A percentile compares a stretch with the other conserved stretches of the same genome.
Conservation (phyloP, 352 stramenopile genomes). For the Plasmopara viticola region DNA sequence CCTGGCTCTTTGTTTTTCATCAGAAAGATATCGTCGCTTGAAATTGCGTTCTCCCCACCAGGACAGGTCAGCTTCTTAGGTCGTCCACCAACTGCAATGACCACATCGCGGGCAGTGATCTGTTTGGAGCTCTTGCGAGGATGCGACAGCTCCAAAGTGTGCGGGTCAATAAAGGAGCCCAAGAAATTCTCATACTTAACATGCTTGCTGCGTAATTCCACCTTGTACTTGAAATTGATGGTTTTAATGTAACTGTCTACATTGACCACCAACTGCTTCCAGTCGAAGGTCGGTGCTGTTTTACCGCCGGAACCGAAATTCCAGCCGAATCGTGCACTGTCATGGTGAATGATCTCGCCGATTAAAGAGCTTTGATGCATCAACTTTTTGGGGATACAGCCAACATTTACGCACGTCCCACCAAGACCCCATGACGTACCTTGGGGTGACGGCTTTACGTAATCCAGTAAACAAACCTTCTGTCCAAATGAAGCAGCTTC, state of each 20-base stretch:
- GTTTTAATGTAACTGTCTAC: conserved; percentile 97
- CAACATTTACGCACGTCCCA: conserved; percentile 99
- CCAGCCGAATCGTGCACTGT: conserved; percentile 88
- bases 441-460: conserved; percentile 86
- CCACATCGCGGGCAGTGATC: conserved; percentile 89
- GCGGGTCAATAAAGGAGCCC: conserved; percentile 89
- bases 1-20: conserved; percentile 79
- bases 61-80: conserved; percentile 84
- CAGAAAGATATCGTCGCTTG: conserved; percentile 85
- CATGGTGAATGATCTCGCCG: conserved; percentile 82
- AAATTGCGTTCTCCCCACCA: conserved; percentile 92
- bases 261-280: conserved; percentile 87
- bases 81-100: conserved; percentile 94
- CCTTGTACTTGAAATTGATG: conserved; percentile 99
- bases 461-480: conserved; percentile 95
- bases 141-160: conserved; percentile 92
- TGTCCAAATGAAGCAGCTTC: conserved; percentile 90
- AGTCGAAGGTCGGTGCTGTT: conserved; percentile 60
- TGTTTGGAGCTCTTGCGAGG: conserved; percentile 81
- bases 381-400: conserved; percentile 99
- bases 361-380: conserved; percentile 96
- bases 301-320: conserved; percentile 13
- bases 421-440: conserved; percentile 89
- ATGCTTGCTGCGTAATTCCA: conserved; percentile 92
- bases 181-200: conserved; percentile 93